phyloP scores from a whole-genome alignment of 345 rosid species.

The Iberis pinnata region DNA sequence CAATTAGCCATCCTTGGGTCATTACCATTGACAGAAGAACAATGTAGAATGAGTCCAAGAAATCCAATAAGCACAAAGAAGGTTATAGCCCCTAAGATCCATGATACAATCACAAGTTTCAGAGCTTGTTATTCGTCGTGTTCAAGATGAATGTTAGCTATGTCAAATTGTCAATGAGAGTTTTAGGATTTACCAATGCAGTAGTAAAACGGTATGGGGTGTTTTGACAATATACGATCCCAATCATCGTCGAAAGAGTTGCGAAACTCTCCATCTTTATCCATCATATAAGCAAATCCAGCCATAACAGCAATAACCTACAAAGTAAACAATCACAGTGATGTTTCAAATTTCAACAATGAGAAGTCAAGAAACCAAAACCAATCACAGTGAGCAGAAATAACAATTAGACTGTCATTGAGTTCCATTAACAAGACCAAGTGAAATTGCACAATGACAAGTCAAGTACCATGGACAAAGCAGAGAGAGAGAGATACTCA shows the following conservation, averaged over 20 bases:
- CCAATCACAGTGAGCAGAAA: conserved; percentile 9
- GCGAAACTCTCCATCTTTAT: conserved; percentile 85
- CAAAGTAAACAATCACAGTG: conserved; percentile 1
- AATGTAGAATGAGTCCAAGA: conserved; percentile 78
- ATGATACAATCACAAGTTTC: conserved; percentile 5
- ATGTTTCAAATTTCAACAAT: too few species aligned
- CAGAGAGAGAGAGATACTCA: conserved; percentile 26
- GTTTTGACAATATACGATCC: conserved; percentile 85
- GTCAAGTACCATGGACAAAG: background rate
- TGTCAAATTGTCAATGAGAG: background rate
- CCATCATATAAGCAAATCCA: conserved; percentile 81
- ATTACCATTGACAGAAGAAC: conserved; percentile 66
- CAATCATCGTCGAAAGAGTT: conserved; percentile 90
- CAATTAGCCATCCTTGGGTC: conserved; percentile 92
- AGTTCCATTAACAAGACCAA: too few species aligned
- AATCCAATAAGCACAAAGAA: conserved; percentile 90
- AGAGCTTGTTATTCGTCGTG: background rate
- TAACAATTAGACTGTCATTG: too few species aligned
- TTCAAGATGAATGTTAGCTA: background rate
- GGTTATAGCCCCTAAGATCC: conserved; percentile 58
- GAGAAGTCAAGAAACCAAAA: conserved; percentile 16
- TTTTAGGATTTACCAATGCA: conserved; percentile 54
- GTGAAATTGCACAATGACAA: too few species aligned
- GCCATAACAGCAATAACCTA: conserved; percentile 73
- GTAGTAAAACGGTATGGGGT: conserved; percentile 91